Percentiles rank a stretch among this genome's conserved stretches.
These are phyloP conservation scores for Gillenia trifoliata DNA, from an alignment of 306 rosid species.

Conservation along the genomic window DNA sequence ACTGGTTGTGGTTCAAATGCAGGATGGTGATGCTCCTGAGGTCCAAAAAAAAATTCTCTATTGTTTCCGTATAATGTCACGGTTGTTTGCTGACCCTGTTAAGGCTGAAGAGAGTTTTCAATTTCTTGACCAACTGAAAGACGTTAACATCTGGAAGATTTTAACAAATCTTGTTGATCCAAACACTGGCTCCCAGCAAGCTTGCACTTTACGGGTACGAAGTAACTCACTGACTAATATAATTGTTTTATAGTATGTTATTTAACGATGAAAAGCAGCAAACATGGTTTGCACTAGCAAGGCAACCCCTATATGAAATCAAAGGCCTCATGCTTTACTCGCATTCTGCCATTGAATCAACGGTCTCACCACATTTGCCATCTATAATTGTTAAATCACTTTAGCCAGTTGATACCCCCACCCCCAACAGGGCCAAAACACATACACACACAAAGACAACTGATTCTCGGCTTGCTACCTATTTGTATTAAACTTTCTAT, in stretches of 20 bases:
- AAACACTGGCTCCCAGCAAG: constrained; percentile 65
- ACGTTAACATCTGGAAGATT: constrained; percentile 92
- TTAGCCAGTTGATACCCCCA: background rate
- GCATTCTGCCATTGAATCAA: background rate
- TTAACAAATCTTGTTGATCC: constrained; percentile 82
- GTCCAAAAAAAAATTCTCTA: constrained; percentile 65
- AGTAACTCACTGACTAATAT: constrained; percentile 6
- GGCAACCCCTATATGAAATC: background rate
- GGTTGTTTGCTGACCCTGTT: constrained; percentile 69
- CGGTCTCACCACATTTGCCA: background rate
- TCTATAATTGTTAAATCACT: background rate
- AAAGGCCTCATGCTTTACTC: background rate
- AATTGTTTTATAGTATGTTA: background rate
- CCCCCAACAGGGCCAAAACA: background rate
- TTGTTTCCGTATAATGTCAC: constrained; percentile 84
- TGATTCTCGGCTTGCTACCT: background rate
- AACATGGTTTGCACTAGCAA: background rate
- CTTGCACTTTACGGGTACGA: constrained; percentile 60
- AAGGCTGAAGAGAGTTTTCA: constrained; percentile 88
- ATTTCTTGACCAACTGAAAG: constrained; percentile 89
- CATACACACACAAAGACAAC: background rate
- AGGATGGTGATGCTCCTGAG: constrained; percentile 83
- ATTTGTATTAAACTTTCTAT: background rate
- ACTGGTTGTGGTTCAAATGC: constrained; percentile 47
- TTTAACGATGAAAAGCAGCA: background rate